Conservation (phyloP, 805 yeast genomes). For the Candida argentea region DNA sequence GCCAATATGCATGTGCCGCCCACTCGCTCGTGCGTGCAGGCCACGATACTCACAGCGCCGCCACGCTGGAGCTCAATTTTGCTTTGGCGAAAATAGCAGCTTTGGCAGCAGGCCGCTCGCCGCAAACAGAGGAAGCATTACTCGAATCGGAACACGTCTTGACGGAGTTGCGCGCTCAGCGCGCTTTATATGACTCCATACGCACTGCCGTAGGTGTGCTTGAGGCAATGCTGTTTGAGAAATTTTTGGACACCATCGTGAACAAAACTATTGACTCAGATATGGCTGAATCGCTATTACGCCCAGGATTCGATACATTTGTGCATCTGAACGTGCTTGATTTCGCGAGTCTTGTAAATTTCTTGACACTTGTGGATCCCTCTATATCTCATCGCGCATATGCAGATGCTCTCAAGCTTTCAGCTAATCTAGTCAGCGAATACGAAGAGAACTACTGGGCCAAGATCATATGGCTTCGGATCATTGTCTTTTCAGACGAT, state of each 20-base stretch:
- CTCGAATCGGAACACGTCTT: conserved; percentile 41
- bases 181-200: conserved; percentile 15
- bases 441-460: conserved; percentile 11
- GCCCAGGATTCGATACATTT: conserved; percentile 18
- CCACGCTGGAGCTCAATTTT: conserved; percentile 44
- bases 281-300: conserved; percentile 9
- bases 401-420: conserved; percentile 39
- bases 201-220: conserved; percentile 16
- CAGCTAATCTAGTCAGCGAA: conserved; percentile 30
- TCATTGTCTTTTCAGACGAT: conserved; percentile 39
- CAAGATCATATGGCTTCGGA: conserved; percentile 45
- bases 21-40: conserved; percentile 34
- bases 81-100: conserved; percentile 66
- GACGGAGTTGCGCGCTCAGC: conserved; percentile 41
- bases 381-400: conserved; percentile 12
- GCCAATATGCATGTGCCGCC: conserved; percentile 42
- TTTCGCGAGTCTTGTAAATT: conserved; percentile 39
- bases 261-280: conserved; percentile 7
- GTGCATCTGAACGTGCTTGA: conserved; percentile 28
- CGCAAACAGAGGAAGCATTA: conserved; percentile 11
- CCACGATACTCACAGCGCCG: conserved; percentile 20
- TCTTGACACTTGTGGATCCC: conserved; percentile 38
- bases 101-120: conserved; percentile 29
- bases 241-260: conserved; percentile 10
- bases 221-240: conserved; percentile 16